Base-by-base conservation (phyloP, 306 rosid genomes). In the Mimosa bimucronata region DNA sequence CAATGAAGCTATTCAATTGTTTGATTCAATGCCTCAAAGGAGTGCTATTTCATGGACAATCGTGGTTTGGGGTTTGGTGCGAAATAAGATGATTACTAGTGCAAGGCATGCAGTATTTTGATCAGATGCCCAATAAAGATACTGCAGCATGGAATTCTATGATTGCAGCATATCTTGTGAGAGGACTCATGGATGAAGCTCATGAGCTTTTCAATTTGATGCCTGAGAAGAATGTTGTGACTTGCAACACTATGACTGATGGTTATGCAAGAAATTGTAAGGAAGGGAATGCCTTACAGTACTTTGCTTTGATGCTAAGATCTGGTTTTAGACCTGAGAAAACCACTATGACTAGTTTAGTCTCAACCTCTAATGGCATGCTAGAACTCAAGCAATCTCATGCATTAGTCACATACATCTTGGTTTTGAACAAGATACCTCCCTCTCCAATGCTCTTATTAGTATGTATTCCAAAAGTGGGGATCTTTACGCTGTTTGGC, bases 11-110 rank as follows among this genome's bases (percentile, higher is more conserved):
- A 80, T 88, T 16, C 34, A 70, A 44, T 79, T 86, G 71, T 86
- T 86, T 73, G 78, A 77, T 77, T 68, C 58, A 7, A 86, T 86
- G 91, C 86, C 82, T 1, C 78, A 79, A 5, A 79, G 79, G 84
- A 70, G 61, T 82, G 73, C 73, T 74, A 58, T 88, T 79, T 81
- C 88, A 0, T 88, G 91, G 91, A 88, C 87, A 1, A 83, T 80
- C 42, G 82, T 88, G 87, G 85, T 84, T 79, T 81, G 85, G 1
- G 88, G 89, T 71, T 80, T 88, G 83, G 91, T 87, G 3, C 78
- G 2, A 18, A 84, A 83, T 77, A 84, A 84, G 31, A 86, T 77
- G 87, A 62, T 73, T 80, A 26, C 21, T 30, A 30, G 46, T 71
- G 86, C 90, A 6, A 80, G 88, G n/a, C n/a, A n/a, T n/a, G 82